Base-by-base conservation (phyloP, 805 yeast species). In the Saccharomycopsis malanga region DNA sequence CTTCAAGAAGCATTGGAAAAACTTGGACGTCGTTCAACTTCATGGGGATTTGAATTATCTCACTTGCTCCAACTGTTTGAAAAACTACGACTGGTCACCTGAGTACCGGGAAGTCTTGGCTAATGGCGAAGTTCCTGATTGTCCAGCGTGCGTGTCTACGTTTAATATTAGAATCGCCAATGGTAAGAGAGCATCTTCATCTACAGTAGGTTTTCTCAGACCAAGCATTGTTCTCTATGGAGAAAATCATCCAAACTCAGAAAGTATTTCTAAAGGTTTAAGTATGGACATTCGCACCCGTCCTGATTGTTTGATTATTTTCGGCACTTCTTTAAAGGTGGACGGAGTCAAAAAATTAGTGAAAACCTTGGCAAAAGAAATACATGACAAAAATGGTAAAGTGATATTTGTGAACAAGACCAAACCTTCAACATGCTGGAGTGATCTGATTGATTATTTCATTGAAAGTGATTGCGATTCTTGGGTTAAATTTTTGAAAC, bases 161-260 rank as follows among this genome's bases (percentile, higher is more conserved):
- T 80, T 74, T 52, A 67, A 73, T 46, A 74, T 74, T 41, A 69
- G 96, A 40, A 66, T 73, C 12, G 69, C 68, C 48, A 63, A 70
- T 15, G 98, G 98, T 3, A 88, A 88, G 62, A 65, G 98, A 47
- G 23, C 40, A 6, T 44, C 46, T 15, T 48, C 54, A n/a, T 61
- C 75, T 6, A 77, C 84, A 1, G 76, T 82, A 4, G 98, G 98
- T 0, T 64, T 77, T 22, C 66, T 93, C 38, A 72, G 96, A 48
- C 98, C 98, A 4, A 83, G 83, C 57, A 88, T 91, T 49, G 95
- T 91, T 1, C 70, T 91, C 20, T 91, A 91, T 61, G 97, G 97
- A 1, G 98, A 91, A 60, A 81, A 88, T 57, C 98, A 91, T 63
- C 96, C 96, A 1, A 77, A 79, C 53, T 79, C 88, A 4, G 96